Base-by-base conservation (phyloP, 176 grass and related monocot genomes). In the Oropetium thomaeum region DNA sequence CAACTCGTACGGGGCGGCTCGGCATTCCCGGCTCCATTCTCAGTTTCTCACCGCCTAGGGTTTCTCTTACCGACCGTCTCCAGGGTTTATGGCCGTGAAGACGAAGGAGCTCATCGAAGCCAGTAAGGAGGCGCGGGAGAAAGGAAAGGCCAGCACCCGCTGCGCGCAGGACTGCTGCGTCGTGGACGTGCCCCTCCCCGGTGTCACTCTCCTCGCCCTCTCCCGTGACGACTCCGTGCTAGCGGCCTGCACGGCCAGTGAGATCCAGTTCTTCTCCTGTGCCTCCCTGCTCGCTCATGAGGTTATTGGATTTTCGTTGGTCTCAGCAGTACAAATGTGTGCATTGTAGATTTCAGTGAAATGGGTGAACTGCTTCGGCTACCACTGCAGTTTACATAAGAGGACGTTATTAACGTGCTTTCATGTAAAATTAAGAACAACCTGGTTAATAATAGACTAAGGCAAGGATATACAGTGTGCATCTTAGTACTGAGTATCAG, bases 81-180 rank as follows among this genome's bases (percentile, higher is more conserved):
- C 86, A 94, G 95, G 95, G 69, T 94, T 98, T 86, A 74, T 98
- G 62, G 95, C 76, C 34, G 91, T 79, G 13, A 89, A 40, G 82
- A 94, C 91, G 10, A 92, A 90, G 77, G 91, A 85, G 61, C 62
- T 93, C 42, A 98, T 94, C 52, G 75, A 71, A 57, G 84, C 85
- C 5, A 86, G 67, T 0, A 98, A 92, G 81, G 88, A 89, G 61
- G 74, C 86, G 41, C 79, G 92, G 19, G 91, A 88, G 63, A 89
- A 90, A 53, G 94, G 90, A 17, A 97, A 93, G 76, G 78, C 65
- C 7, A 74, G 74, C 86, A 83, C 80, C 43, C 88, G 85, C 62
- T 93, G 88, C 68, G 75, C 81, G 30, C 74, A 91, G 34, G 81
- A 97, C 55, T 82, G 82, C 69, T 87, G 87, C 63, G 62, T 91